phyloP scores from a whole-genome alignment of 257 asterid species.

The Solanum dulcamara region DNA sequence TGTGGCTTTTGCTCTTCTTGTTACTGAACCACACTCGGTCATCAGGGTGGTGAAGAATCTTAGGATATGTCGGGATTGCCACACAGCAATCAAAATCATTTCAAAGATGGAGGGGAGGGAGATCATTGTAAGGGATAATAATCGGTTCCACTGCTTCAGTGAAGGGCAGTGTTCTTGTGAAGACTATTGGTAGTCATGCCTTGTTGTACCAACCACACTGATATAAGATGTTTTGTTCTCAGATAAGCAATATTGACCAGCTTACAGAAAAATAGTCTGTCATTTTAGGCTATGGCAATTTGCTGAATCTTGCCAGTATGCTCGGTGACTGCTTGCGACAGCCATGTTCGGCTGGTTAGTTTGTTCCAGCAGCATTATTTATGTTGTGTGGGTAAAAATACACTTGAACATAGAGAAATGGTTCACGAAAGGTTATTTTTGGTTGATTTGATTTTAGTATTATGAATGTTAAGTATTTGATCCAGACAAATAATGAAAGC shows the following conservation, averaged over 20 bases:
- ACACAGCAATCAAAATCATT: conserved; percentile 45
- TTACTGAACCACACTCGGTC: conserved; percentile 25
- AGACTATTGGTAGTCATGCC: conserved; percentile 45
- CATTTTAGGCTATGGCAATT: not conserved
- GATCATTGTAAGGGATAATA: conserved; percentile 55
- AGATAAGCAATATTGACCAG: not conserved
- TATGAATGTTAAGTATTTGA: not conserved
- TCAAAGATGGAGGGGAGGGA: conserved; percentile 39
- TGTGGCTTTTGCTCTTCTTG: conserved; percentile 45
- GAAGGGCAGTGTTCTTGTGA: conserved; percentile 53
- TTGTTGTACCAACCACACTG: not conserved
- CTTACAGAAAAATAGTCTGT: not conserved
- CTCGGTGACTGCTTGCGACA: not conserved
- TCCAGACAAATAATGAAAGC: not conserved
- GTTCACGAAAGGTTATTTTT: not conserved
- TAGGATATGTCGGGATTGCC: conserved; percentile 65
- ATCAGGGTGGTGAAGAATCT: conserved; percentile 57
- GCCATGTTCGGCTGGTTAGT: not conserved
- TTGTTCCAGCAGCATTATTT: not conserved
- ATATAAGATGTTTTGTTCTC: not conserved
- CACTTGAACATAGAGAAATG: not conserved
- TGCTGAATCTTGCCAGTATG: not conserved
- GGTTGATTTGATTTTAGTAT: not conserved
- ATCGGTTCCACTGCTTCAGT: conserved; percentile 45
- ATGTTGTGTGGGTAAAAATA: not conserved